Evolutionary conservation across 192 early-diverging fungal species (phyloP), one percentile per base, ranked within the genome.

Genomic region (Coemansia sp.): DNA sequence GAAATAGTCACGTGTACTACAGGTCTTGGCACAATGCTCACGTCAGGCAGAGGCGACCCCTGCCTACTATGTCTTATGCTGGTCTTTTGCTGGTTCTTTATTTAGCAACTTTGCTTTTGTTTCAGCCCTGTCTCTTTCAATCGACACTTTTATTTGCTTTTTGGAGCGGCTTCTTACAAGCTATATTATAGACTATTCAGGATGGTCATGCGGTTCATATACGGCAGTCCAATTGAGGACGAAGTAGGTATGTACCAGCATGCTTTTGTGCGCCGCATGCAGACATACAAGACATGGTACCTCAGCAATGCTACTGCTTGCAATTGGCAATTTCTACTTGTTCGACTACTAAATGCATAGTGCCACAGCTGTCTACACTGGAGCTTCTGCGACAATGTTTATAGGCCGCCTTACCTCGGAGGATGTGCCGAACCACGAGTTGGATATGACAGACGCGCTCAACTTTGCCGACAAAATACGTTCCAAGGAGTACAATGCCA

Each of bases 391-490:
- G 38, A 34, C 60, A 57, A 49, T 47, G 50, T 4, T 2, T 64
- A 21, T 82, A 89, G 91, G 89, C 49, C 88, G 85, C 48, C 93
- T 95, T 41, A 97, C 96, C 22, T 88, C 89, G 5, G 97, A 99
- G 72, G 89, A 91, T 67, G 71, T 96, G 7, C 95, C 93, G 49
- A 85, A 84, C 34, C 93, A 93, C 54, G 76, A 87, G 68, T 93
- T 93, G 52, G 92, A 99, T 83, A 82, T 96, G 18, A 85, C 85
- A 4, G 65, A 87, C 2, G 87, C 89, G 60, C 83, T 97, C 32
- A 95, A 98, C 62, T 94, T 99, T 71, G 89, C 88, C 48, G 97
- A 99, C 83, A 88, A 89, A 73, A 88, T 99, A 58, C 89, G 95
- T 60, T 87, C 90, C 67, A 97, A 97, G 74, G 82, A 88, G 57